Base-by-base conservation (phyloP, 352 stramenopile genomes). In the Phytophthora capsici region DNA sequence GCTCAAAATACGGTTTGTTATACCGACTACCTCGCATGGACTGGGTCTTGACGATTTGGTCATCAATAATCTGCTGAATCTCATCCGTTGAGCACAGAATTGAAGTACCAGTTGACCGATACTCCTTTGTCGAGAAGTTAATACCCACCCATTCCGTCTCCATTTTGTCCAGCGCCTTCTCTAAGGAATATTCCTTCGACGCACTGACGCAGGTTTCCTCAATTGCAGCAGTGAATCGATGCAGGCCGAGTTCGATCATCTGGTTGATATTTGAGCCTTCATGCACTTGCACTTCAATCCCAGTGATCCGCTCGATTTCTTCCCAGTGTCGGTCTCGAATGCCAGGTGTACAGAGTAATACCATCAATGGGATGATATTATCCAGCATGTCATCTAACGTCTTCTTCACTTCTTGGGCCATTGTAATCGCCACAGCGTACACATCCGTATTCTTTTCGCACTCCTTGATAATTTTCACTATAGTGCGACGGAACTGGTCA, bases 31-130 rank as follows among this genome's bases (percentile, higher is more conserved):
- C 93, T 25, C 91, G 85, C 93, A 98, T 98, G 16, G 94, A 98
- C 73, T 98, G 93, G 0, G 92, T 98, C 75, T 98, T 98, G 22
- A 98, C 91, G 40, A 98, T 97, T 73, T 98, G 94, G 67, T 98
- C 94, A 50, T 98, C 91, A 17, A 98, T 91, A 57, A 98, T 90
- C 56, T 95, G 86, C 56, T 98, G 89, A 65, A 98, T 96, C 49
- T 98, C 94, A 56, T 97, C 90, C 0, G 83, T 92, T 4, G 77
- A 84, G 28, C 82, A 93, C 48, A 96, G 57, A 30, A 98, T 96
- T 6, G 80, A 98, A 7, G 93, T 98, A n/a, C 92, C 93, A 2
- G 91, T 97, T 10, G 96, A 78, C 28, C 96, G 96, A 70, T 98
- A 98, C 45, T 93, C 86, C 64, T 98, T 98, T 9, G 96, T 96